Evolutionary conservation across 1,284 basidiomycete genomes (phyloP).

Genomic region (Puccinia polysora): DNA sequence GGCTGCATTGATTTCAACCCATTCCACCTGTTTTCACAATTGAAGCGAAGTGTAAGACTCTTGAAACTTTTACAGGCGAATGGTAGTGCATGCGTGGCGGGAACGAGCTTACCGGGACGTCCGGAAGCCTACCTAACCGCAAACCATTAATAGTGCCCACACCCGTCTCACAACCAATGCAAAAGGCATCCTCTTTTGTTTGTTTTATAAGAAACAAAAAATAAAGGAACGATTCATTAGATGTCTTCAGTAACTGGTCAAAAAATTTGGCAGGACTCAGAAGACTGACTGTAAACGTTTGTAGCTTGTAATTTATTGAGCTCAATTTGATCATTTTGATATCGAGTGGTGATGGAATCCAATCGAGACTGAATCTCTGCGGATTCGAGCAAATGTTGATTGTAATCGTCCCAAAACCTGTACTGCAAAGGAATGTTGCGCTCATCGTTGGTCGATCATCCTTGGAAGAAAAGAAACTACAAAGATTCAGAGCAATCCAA

Average conservation of each 20-base stretch:
- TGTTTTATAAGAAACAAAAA: not conserved
- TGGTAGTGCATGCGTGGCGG: too few species aligned
- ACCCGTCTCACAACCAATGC: constrained; percentile 88
- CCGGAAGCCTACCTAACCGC: constrained; percentile 77
- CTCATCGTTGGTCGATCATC: not conserved
- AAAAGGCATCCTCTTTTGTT: constrained; percentile 81
- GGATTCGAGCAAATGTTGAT: constrained; percentile 64
- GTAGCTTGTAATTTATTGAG: constrained; percentile 82
- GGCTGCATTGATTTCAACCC: constrained; percentile 97
- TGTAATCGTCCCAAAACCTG: constrained; percentile 79
- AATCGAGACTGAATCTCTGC: constrained; percentile 66
- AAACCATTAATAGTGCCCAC: constrained; percentile 96
- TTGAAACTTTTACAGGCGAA: not conserved
- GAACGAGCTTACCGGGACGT: constrained; percentile 61
- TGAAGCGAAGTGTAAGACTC: not conserved
- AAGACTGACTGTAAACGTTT: constrained; percentile 72
- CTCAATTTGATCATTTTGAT: constrained; percentile 55
- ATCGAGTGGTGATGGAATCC: constrained; percentile 66
- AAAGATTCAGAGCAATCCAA: constrained; percentile 44
- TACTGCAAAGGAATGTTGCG: not conserved
- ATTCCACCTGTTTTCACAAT: constrained; percentile 67
- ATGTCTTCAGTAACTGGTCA: not conserved
- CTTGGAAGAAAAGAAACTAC: not conserved
- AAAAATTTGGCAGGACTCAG: not conserved
- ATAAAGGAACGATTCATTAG: not conserved